Conservation (phyloP, 495 filamentous ascomycete genomes). For the Lineolata rhizophorae region DNA sequence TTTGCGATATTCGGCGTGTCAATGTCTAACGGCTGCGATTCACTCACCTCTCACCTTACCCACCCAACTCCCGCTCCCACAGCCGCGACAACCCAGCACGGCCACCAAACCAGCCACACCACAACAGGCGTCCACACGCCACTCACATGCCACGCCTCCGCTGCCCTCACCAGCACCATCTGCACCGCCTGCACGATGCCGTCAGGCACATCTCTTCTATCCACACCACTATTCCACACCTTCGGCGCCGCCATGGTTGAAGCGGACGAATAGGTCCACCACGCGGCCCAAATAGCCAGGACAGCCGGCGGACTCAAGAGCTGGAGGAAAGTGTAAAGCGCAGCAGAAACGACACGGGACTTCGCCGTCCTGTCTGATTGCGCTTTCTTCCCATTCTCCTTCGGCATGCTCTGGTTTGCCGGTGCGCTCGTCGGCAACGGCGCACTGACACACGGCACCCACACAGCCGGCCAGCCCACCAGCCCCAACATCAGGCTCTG, state of each 20-base stretch:
- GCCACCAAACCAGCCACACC: slow-evolving; percentile 98
- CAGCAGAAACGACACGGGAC: too few species aligned
- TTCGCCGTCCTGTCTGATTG: too few species aligned
- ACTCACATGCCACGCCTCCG: slow-evolving; percentile 57
- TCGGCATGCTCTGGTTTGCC: too few species aligned
- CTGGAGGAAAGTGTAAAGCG: too few species aligned
- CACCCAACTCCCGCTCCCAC: too few species aligned
- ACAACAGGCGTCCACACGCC: slow-evolving; percentile 79
- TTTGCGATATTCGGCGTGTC: too few species aligned
- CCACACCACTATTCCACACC: too few species aligned
- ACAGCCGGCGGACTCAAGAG: too few species aligned
- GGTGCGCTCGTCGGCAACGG: neutral
- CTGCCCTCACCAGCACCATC: slow-evolving; percentile 38
- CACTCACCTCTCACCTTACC: slow-evolving; percentile 10
- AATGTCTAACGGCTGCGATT: slow-evolving; percentile 1
- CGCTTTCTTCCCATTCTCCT: too few species aligned
- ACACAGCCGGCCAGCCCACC: slow-evolving; percentile 22
- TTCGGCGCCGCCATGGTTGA: too few species aligned
- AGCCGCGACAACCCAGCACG: slow-evolving; percentile 60
- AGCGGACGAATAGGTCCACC: too few species aligned
- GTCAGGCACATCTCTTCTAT: neutral
- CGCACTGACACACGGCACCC: neutral
- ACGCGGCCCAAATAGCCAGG: too few species aligned
- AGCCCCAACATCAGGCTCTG: slow-evolving; percentile 74
- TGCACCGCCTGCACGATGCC: slow-evolving; percentile 2